These are phyloP conservation scores for Entonaema liquescens DNA, from an alignment of 495 filamentous ascomycete genomes.

Conservation along the genomic window DNA sequence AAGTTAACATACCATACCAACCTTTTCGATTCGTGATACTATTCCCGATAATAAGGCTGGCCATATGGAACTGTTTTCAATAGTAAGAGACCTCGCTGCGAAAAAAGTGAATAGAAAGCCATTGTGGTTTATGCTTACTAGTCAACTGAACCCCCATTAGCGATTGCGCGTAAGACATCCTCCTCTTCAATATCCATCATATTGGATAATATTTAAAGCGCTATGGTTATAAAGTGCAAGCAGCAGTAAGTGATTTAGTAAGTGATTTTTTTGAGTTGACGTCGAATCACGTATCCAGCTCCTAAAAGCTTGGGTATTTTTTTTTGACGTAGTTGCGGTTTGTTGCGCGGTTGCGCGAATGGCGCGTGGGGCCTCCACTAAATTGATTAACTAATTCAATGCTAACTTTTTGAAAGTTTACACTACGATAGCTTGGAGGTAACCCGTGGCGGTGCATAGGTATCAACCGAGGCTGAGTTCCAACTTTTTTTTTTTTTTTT, in stretches of 20 bases:
- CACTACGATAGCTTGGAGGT: not conserved
- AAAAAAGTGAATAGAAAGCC: not conserved
- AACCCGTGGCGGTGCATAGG: slow-evolving; percentile 1
- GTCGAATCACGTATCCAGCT: not conserved
- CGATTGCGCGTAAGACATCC: slow-evolving; percentile 68
- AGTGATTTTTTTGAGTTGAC: not conserved
- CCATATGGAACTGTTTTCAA: slow-evolving; percentile 50
- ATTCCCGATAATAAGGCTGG: slow-evolving; percentile 49
- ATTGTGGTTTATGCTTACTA: slow-evolving; percentile 59
- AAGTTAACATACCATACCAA: slow-evolving; percentile 11
- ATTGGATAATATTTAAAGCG: slow-evolving; percentile 26
- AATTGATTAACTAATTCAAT: not conserved
- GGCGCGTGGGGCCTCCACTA: not conserved
- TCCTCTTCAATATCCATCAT: slow-evolving; percentile 68
- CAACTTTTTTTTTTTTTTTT: no score
- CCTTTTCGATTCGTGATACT: slow-evolving; percentile 54
- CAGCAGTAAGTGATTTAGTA: not conserved
- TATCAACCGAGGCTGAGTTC: not conserved
- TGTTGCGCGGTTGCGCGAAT: slow-evolving; percentile 28
- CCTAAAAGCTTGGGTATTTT: slow-evolving; percentile 7
- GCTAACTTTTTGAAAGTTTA: no score
- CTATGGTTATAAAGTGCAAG: not conserved
- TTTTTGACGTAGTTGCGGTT: slow-evolving; percentile 37
- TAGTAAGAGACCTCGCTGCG: not conserved
- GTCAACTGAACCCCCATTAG: slow-evolving; percentile 73